Base-by-base conservation (phyloP, 768 basidiomycete genomes). In the Hypholoma fasciculare region DNA sequence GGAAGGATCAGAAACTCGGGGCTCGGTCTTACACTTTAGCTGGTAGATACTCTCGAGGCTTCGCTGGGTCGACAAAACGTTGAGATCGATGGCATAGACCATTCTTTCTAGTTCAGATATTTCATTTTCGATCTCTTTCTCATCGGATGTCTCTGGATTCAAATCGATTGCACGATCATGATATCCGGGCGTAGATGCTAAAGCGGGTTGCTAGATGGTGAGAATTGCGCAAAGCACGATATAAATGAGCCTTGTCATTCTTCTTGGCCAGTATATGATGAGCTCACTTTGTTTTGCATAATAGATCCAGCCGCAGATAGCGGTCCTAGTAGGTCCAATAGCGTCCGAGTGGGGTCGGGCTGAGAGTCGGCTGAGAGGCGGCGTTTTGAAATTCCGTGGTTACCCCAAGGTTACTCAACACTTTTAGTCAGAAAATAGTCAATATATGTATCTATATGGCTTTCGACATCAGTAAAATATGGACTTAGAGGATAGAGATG, bases 21-120 rank as follows among this genome's bases (percentile, higher is more conserved):
- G 14, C 12, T 54, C 39, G 44, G 52, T n/a, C 36, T 54, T 54
- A 30, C 36, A 34, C 19, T 36, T 59, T 9, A 34, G 9, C 30
- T 34, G 6, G 50, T 47, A 49, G 42, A 54, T 50, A 20, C 49
- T 40, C 36, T 52, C 39, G 6, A 61, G 23, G 49, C 20, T 20
- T 52, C 43, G 60, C 19, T 51, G 42, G 20, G 54, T 61, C n/a
- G 59, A 56, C 26, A 46, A 52, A 46, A 51, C 54, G 53, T 60
- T 52, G 50, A 63, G 38, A 53, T 61, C 55, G 46, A 63, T 55
- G 19, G 52, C 53, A 20, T 36, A 49, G 46, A 63, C 50, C 16
- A 38, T 58, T 26, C 51, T 48, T 30, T 54, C 46, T 34, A 63
- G 52, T 40, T 43, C 17, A 44, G 57, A 56, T 42, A 63, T 56